Base-by-base conservation (phyloP, 176 grass and related monocot species). In the Panicum miliaceum region DNA sequence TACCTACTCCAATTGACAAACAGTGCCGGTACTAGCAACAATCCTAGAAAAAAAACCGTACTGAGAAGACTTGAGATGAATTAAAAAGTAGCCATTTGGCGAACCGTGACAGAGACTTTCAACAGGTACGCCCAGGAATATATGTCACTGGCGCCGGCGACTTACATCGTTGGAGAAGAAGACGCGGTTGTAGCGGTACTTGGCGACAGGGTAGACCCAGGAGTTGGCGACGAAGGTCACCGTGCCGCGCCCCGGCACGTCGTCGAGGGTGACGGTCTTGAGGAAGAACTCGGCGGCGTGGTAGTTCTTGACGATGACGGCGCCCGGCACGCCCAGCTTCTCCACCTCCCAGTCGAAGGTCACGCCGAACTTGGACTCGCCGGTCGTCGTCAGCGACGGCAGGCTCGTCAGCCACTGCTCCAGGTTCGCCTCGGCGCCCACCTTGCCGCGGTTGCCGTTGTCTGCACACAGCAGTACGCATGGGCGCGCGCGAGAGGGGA, bases 161-260 rank as follows among this genome's bases (percentile, higher is more conserved):
- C 84, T 63, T 47, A 94, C 94, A 14, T 92, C 86, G 64, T 97
- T 97, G 34, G 87, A 59, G 51, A 97, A 97, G 89, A 97, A 94
- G 64, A 94, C 37, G 2, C 94, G 89, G 74, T 58, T 71, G 71
- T 97, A 94, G 6, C 9, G 8, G 82, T 89, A 92, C 9, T 73
- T 92, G 42, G 0, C 64, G 2, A 1, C 36, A 12, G 91, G 91
- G 79, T 97, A 92, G 58, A 97, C 66, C 94, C 89, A 97, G 0
- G 94, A 94, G 84, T 94, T 94, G 76, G 91, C 90, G 58, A 90
- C 80, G 75, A 97, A 97, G 43, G 87, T 47, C 12, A 97, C 59
- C 2, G 37, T 45, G 29, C 89, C 85, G 78, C 86, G 87, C 13
- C 94, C 87, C 0, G 71, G 87, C 8, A 97, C 79, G 6, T 91